phyloP scores from a whole-genome alignment of 495 filamentous ascomycete genomes.

The Zalerion maritima region DNA sequence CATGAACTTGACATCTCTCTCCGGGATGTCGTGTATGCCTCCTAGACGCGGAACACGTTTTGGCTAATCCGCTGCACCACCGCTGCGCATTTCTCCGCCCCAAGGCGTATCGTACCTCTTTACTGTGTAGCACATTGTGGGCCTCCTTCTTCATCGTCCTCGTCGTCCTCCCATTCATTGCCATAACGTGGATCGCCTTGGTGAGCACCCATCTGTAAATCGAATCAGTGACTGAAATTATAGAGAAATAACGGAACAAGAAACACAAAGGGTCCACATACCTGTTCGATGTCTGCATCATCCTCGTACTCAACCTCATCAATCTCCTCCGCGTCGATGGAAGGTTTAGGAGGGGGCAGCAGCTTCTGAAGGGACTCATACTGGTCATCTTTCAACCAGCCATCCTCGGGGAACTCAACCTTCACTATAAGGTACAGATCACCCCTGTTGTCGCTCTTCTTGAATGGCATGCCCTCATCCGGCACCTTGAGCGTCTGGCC shows the following conservation, averaged over 20 bases:
- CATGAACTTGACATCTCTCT: no score
- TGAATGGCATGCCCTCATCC: slow-evolving; percentile 88
- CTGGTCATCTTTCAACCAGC: slow-evolving; percentile 59
- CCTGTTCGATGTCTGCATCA: slow-evolving; percentile 67
- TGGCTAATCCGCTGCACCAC: no score
- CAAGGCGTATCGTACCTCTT: slow-evolving; percentile 15
- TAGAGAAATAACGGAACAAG: neutral
- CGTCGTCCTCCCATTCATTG: slow-evolving; percentile 67
- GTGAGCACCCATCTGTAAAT: slow-evolving; percentile 41
- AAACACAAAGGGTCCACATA: slow-evolving; percentile 25
- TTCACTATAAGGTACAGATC: slow-evolving; percentile 80
- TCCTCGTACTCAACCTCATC: slow-evolving; percentile 79
- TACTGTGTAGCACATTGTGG: slow-evolving; percentile 83
- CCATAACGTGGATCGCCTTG: slow-evolving; percentile 54
- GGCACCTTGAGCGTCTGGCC: slow-evolving; percentile 69
- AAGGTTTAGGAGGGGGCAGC: slow-evolving; percentile 45
- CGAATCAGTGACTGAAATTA: slow-evolving; percentile 6
- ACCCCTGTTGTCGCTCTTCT: slow-evolving; percentile 67
- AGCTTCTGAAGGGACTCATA: slow-evolving; percentile 56
- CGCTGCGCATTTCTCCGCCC: no score
- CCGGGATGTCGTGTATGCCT: no score
- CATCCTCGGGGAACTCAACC: slow-evolving; percentile 75
- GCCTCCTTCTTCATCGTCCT: slow-evolving; percentile 34
- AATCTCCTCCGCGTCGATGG: slow-evolving; percentile 52
- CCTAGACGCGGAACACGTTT: no score